A percentile compares a stretch with the other conserved stretches of the same genome.
Evolutionary conservation across 2,329 filamentous ascomycete genomes (phyloP).

Genomic region (Amphichorda felina): DNA sequence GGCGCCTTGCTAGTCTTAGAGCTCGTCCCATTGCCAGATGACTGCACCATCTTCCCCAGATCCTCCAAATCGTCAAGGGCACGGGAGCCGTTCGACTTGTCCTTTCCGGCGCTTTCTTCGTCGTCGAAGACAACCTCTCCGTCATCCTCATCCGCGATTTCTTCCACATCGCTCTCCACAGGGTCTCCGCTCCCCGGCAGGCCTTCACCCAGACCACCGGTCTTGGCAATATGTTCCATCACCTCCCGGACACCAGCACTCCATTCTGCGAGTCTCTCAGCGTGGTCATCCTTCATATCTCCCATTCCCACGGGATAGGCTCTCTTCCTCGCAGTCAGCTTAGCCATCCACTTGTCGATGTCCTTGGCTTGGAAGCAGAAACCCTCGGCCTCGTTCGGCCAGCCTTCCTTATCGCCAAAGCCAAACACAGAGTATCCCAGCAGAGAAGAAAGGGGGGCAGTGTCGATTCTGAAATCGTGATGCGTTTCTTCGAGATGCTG

Average conservation of each 20-base stretch:
- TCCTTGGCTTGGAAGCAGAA: constrained; percentile 90
- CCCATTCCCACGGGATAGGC: constrained; percentile 84
- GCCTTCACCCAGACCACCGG: constrained; percentile 47
- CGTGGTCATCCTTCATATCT: constrained; percentile 67
- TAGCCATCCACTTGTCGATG: constrained; percentile 95
- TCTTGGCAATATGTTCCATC: constrained; percentile 50
- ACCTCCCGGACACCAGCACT: constrained; percentile 59
- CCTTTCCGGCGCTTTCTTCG: constrained; percentile 26
- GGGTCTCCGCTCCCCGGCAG: constrained; percentile 73
- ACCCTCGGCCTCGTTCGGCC: constrained; percentile 81
- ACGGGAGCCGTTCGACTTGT: constrained; percentile 24
- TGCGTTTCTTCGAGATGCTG: constrained; percentile 86
- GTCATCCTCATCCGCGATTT: constrained; percentile 43
- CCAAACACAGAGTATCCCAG: constrained; percentile 91
- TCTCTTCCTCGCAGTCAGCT: constrained; percentile 72
- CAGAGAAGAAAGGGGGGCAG: constrained; percentile 62
- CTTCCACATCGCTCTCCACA: constrained; percentile 73
- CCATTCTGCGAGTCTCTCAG: constrained; percentile 65
- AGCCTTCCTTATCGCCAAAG: constrained; percentile 81
- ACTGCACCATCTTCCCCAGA: constrained; percentile 53
- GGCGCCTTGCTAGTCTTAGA: constrained; percentile 18
- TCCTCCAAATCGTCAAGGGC: constrained; percentile 75
- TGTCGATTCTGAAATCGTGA: constrained; percentile 93
- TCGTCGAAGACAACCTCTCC: constrained; percentile 34
- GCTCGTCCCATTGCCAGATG: constrained; percentile 20